phyloP scores from a whole-genome alignment of 768 basidiomycete genomes.

The Cystobasidium tubakii region DNA sequence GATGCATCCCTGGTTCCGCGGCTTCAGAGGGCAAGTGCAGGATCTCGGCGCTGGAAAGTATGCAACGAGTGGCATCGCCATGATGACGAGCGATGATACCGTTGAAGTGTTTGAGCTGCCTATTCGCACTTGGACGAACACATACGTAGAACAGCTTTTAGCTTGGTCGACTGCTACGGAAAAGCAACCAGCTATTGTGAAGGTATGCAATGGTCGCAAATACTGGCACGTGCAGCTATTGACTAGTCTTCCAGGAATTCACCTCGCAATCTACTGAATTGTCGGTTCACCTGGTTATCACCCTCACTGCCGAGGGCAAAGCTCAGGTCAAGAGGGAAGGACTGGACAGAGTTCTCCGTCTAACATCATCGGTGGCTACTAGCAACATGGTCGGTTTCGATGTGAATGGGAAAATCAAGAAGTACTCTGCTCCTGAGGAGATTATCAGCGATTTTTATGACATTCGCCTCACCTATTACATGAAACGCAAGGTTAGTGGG shows the following conservation, averaged over 20 bases:
- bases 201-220: constrained; percentile 54
- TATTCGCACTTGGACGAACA: constrained; percentile 88
- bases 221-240: neutral
- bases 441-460: constrained; percentile 91
- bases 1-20: constrained; percentile 97
- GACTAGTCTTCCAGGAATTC: constrained; percentile 64
- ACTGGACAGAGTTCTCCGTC: constrained; percentile 82
- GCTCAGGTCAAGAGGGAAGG: constrained; percentile 85
- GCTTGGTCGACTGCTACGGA: constrained; percentile 68
- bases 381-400: constrained; percentile 99
- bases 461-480: constrained; percentile 78
- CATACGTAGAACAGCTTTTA: constrained; percentile 87
- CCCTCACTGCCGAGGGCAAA: constrained; percentile 71
- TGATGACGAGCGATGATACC: constrained; percentile 76
- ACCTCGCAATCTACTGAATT: constrained; percentile 92
- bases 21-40: constrained; percentile 57
- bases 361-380: constrained; percentile 74
- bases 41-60: constrained; percentile 60
- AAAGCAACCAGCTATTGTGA: constrained; percentile 72
- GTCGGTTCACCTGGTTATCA: constrained; percentile 80
- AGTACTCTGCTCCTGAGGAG: constrained; percentile 80
- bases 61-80: constrained; percentile 69
- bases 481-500: constrained; percentile 76
- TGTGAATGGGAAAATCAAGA: constrained; percentile 89
- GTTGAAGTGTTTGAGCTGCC: constrained; percentile 93